Evolutionary conservation across 129 eudicot genomes (phyloP).

Genomic region (Gnaphalium uliginosum): DNA sequence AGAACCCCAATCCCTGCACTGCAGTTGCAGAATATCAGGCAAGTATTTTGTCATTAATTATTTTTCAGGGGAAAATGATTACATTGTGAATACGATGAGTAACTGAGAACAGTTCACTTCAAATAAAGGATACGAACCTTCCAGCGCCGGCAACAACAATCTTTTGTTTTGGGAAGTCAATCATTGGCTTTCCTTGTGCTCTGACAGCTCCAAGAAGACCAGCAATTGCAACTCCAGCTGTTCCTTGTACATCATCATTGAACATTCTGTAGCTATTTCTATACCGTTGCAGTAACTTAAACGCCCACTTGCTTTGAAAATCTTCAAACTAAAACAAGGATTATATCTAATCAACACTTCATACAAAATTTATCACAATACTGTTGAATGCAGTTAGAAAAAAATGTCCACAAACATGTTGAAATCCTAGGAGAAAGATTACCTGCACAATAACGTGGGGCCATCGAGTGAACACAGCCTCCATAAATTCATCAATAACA

Average conservation of each 20-base stretch:
- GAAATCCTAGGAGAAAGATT: conserved; percentile 4
- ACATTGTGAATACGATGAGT: not conserved
- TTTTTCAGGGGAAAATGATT: not conserved
- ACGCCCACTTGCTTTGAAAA: conserved; percentile 99
- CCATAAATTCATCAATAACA: conserved; percentile 95
- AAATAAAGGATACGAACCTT: conserved; percentile 47
- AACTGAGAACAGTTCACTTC: not conserved
- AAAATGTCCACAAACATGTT: not conserved
- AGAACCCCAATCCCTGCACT: conserved; percentile 99
- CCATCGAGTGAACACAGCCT: conserved; percentile 97
- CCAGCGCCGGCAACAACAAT: conserved; percentile 99
- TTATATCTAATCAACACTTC: conserved; percentile 9
- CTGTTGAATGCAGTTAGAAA: not conserved
- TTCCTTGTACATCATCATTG: conserved; percentile 98
- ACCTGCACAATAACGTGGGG: conserved; percentile 97
- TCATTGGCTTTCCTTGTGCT: conserved; percentile 95
- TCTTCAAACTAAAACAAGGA: conserved; percentile 78
- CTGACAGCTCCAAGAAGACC: conserved; percentile 99
- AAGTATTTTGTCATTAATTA: not conserved
- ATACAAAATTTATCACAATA: not conserved
- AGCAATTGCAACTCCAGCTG: conserved; percentile 99
- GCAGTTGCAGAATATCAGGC: conserved; percentile 34
- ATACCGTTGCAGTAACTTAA: conserved; percentile 85
- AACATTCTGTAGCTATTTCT: conserved; percentile 89
- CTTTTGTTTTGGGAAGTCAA: conserved; percentile 89